Evolutionary conservation across 2,329 filamentous ascomycete genomes (phyloP).

Genomic region (Rhynchosporium agropyri): DNA sequence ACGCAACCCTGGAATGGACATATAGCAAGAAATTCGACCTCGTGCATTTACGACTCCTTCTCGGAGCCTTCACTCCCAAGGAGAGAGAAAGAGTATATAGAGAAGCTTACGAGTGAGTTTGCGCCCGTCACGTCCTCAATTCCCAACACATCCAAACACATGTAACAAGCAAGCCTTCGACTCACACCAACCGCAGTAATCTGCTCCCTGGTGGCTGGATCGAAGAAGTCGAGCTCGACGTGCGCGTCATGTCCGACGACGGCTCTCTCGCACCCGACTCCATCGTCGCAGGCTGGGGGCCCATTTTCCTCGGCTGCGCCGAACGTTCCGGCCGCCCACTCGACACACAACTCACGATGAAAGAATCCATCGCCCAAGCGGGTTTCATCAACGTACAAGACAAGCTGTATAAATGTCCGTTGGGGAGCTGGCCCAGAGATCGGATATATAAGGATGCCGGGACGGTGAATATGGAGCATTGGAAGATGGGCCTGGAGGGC

Average conservation of each 20-base stretch:
- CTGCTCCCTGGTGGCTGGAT: conserved; percentile 39
- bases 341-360: conserved; percentile 10
- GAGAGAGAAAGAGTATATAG: conserved; percentile 1
- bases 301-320: conserved; percentile 7
- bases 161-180: background rate
- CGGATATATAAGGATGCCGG: conserved; percentile 6
- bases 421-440: background rate
- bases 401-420: conserved; percentile 7
- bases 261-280: background rate
- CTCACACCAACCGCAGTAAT: background rate
- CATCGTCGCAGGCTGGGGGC: conserved; percentile 6
- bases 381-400: conserved; percentile 12
- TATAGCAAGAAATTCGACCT: conserved; percentile 49
- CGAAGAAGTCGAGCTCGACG: conserved; percentile 28
- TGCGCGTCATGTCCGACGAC: conserved; percentile 36
- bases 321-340: conserved; percentile 6
- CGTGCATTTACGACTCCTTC: conserved; percentile 51
- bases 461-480: conserved; percentile 27
- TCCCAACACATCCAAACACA: background rate
- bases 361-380: background rate
- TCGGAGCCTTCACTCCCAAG: conserved; percentile 5
- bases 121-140: background rate
- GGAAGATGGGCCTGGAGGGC: conserved; percentile 27
- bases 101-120: conserved; percentile 2
- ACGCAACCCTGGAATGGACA: conserved; percentile 53